phyloP scores from a whole-genome alignment of 345 rosid genomes.

The Moringa oleifera region DNA sequence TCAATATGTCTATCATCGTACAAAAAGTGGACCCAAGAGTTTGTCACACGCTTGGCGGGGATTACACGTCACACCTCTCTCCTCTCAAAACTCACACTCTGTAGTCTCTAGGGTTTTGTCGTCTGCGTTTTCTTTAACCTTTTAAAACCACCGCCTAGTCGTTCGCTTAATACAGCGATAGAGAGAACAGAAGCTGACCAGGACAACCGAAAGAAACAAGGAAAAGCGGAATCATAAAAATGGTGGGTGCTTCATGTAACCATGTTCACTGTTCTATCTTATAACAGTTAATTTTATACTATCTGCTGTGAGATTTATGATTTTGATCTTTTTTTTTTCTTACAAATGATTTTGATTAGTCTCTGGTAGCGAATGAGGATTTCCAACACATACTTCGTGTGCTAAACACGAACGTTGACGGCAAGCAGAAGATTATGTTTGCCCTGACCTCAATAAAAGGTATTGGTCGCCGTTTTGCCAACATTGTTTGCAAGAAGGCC shows the following conservation, averaged over 20 bases:
- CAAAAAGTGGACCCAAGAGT: background rate
- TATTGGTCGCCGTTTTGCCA: slow-evolving; percentile 79
- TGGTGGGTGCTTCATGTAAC: background rate
- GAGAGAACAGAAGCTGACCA: background rate
- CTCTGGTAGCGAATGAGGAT: slow-evolving; percentile 81
- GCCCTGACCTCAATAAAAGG: slow-evolving; percentile 92
- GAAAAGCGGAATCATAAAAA: background rate
- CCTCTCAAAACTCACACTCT: background rate
- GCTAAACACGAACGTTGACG: slow-evolving; percentile 84
- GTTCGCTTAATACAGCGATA: background rate
- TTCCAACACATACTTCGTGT: slow-evolving; percentile 95
- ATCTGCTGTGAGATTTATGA: too few relatives aligned
- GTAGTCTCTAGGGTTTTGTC: too few relatives aligned
- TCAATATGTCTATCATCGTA: too few relatives aligned
- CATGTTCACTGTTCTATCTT: too few relatives aligned
- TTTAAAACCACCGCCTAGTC: too few relatives aligned
- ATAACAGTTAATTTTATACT: too few relatives aligned
- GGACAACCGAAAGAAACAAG: background rate
- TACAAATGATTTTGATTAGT: slow-evolving; percentile 26
- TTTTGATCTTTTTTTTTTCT: background rate
- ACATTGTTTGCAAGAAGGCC: slow-evolving; percentile 92
- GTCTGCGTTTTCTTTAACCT: too few relatives aligned
- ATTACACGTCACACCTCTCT: background rate
- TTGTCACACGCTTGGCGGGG: background rate
- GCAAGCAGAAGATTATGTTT: slow-evolving; percentile 87